Evolutionary conservation across 2,329 filamentous ascomycete genomes (phyloP).

Genomic region (Phyllachora maydis): DNA sequence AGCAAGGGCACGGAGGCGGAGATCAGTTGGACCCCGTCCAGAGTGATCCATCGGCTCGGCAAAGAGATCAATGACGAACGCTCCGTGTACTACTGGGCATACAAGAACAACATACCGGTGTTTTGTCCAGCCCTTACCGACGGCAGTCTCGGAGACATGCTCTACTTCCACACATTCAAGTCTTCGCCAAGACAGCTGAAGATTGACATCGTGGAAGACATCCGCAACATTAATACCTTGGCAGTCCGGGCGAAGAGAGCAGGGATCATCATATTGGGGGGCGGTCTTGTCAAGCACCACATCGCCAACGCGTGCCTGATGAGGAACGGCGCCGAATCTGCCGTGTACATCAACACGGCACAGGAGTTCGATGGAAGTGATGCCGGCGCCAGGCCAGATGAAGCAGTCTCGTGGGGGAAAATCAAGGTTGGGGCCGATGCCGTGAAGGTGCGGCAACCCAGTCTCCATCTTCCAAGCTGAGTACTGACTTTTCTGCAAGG

Average conservation of each 20-base stretch:
- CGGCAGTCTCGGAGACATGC: slow-evolving; percentile 89
- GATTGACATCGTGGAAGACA: slow-evolving; percentile 86
- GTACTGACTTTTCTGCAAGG: slow-evolving; percentile 15
- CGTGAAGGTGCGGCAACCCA: slow-evolving; percentile 53
- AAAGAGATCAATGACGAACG: slow-evolving; percentile 86
- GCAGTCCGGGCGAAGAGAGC: slow-evolving; percentile 70
- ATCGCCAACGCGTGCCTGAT: slow-evolving; percentile 96
- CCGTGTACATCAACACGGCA: slow-evolving; percentile 93
- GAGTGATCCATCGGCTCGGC: slow-evolving; percentile 73
- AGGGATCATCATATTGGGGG: slow-evolving; percentile 89
- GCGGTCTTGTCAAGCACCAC: slow-evolving; percentile 93
- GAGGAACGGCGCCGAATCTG: slow-evolving; percentile 91
- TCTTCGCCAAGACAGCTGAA: slow-evolving; percentile 60
- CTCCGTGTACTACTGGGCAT: slow-evolving; percentile 94
- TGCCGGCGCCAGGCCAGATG: slow-evolving; percentile 82
- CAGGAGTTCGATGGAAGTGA: slow-evolving; percentile 97
- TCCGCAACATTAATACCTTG: slow-evolving; percentile 80
- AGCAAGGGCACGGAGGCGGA: slow-evolving; percentile 47
- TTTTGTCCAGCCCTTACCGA: slow-evolving; percentile 95
- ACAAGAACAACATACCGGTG: slow-evolving; percentile 88
- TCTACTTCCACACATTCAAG: slow-evolving; percentile 97
- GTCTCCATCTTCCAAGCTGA: background rate
- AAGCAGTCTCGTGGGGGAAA: slow-evolving; percentile 97
- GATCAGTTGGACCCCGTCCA: slow-evolving; percentile 83
- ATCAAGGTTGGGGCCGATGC: slow-evolving; percentile 76